phyloP scores from a whole-genome alignment of 2,329 filamentous ascomycete species.

The Calonectria hawksworthii region DNA sequence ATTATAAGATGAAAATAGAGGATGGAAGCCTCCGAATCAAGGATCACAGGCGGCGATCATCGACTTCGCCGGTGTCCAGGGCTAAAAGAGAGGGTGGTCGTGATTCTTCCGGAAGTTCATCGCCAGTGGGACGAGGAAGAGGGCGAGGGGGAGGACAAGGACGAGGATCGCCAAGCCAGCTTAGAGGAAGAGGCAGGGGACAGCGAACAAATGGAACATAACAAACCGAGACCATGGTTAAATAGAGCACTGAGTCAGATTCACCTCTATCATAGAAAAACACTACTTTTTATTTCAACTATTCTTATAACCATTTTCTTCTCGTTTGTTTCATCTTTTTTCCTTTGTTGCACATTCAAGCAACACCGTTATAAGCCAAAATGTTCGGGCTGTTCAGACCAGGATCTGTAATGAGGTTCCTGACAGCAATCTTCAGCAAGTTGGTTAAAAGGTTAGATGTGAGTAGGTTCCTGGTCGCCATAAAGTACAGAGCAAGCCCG shows the following conservation, averaged over 20 bases:
- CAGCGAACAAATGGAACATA: not conserved
- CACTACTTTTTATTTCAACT: not conserved
- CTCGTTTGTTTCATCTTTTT: not conserved
- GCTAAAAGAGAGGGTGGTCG: not conserved
- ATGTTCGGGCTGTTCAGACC: not conserved
- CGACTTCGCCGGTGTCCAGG: not conserved
- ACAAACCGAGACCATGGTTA: not conserved
- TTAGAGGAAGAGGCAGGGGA: not conserved
- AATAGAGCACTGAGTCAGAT: not conserved
- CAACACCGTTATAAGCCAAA: not conserved
- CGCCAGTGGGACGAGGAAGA: not conserved
- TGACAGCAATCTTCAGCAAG: not conserved
- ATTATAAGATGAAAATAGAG: not conserved
- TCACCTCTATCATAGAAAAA: not conserved
- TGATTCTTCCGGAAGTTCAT: not conserved
- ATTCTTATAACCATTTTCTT: not conserved
- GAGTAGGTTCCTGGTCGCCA: not conserved
- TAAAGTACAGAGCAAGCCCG: conserved; percentile 70
- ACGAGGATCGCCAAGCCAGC: not conserved
- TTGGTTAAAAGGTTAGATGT: not conserved
- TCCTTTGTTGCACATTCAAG: not conserved
- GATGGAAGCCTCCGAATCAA: not conserved
- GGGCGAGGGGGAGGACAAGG: not conserved
- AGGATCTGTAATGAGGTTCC: not conserved
- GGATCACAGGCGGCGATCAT: not conserved